Evolutionary conservation across 2,329 filamentous ascomycete species (phyloP).

Genomic region (Nannizziopsis barbatae): DNA sequence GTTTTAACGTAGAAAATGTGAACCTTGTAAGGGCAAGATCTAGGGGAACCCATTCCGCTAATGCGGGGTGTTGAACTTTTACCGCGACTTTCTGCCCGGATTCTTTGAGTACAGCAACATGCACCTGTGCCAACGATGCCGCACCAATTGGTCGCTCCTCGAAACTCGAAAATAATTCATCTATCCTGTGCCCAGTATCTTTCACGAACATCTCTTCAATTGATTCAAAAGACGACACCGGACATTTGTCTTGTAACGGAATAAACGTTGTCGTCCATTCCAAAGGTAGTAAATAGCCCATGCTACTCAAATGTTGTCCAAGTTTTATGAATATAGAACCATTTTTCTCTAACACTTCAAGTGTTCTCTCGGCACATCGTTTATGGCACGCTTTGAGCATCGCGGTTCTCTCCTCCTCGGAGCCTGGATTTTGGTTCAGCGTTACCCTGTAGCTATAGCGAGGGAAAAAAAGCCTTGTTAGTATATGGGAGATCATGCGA

Average conservation of each 20-base stretch:
- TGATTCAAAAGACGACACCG: slow-evolving; percentile 77
- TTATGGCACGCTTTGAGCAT: slow-evolving; percentile 76
- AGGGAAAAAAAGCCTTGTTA: background rate
- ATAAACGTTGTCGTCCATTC: slow-evolving; percentile 97
- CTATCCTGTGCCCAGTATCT: slow-evolving; percentile 69
- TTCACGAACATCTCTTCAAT: slow-evolving; percentile 74
- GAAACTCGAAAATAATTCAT: slow-evolving; percentile 79
- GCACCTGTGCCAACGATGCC: slow-evolving; percentile 88
- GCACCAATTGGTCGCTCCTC: slow-evolving; percentile 72
- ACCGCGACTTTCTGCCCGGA: slow-evolving; percentile 82
- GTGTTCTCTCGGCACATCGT: slow-evolving; percentile 77
- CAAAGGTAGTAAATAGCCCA: slow-evolving; percentile 82
- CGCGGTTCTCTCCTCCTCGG: slow-evolving; percentile 54
- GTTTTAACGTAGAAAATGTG: slow-evolving; percentile 79
- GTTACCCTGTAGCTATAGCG: slow-evolving; percentile 70
- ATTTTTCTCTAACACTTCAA: slow-evolving; percentile 83
- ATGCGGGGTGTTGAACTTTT: slow-evolving; percentile 84
- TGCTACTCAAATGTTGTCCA: slow-evolving; percentile 87
- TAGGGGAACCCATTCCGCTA: slow-evolving; percentile 81
- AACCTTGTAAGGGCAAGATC: slow-evolving; percentile 79
- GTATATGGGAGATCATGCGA: background rate
- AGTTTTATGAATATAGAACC: slow-evolving; percentile 98
- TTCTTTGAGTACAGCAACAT: slow-evolving; percentile 71
- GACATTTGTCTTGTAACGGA: slow-evolving; percentile 89
- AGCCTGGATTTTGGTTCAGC: slow-evolving; percentile 52